A percentile compares a stretch with the other conserved stretches of the same genome.
phyloP scores from a whole-genome alignment of 2,329 filamentous ascomycete species.

The Hypoxylon sp. region DNA sequence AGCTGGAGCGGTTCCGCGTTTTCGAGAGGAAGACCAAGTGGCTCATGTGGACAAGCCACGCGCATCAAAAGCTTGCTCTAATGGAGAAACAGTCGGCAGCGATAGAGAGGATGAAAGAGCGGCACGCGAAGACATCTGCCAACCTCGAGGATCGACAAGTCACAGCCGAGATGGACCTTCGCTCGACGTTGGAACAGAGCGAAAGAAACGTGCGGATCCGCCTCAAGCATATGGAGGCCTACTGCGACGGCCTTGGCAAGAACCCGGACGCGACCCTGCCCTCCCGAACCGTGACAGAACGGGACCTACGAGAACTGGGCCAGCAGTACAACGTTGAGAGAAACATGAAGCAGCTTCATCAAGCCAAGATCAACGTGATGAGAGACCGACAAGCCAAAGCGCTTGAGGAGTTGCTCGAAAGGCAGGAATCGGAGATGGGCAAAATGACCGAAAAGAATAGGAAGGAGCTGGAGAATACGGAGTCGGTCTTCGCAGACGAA shows the following conservation, averaged over 20 bases:
- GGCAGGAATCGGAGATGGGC: conserved; percentile 61
- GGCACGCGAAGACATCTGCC: conserved; percentile 59
- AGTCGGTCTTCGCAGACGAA: conserved; percentile 57
- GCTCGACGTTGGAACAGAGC: conserved; percentile 61
- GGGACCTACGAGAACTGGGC: conserved; percentile 64
- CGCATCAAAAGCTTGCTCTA: conserved; percentile 55
- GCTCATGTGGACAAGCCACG: conserved; percentile 60
- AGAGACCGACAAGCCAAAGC: conserved; percentile 69
- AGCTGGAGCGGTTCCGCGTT: conserved; percentile 60
- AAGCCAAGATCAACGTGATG: conserved; percentile 70
- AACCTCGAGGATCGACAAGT: conserved; percentile 69
- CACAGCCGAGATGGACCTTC: conserved; percentile 67
- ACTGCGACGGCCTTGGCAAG: conserved; percentile 63
- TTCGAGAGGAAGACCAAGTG: conserved; percentile 59
- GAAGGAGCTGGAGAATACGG: conserved; percentile 58
- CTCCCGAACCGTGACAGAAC: conserved; percentile 63
- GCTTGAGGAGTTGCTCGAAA: conserved; percentile 64
- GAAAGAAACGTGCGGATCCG: conserved; percentile 65
- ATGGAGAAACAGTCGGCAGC: conserved; percentile 57
- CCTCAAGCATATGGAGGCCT: conserved; percentile 72
- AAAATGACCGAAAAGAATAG: conserved; percentile 55
- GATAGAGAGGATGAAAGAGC: conserved; percentile 61
- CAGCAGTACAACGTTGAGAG: conserved; percentile 69
- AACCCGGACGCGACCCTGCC: conserved; percentile 52
- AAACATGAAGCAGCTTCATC: conserved; percentile 65